Evolutionary conservation across 495 filamentous ascomycete species (phyloP).

Genomic region (Aspergillus homomorphus): DNA sequence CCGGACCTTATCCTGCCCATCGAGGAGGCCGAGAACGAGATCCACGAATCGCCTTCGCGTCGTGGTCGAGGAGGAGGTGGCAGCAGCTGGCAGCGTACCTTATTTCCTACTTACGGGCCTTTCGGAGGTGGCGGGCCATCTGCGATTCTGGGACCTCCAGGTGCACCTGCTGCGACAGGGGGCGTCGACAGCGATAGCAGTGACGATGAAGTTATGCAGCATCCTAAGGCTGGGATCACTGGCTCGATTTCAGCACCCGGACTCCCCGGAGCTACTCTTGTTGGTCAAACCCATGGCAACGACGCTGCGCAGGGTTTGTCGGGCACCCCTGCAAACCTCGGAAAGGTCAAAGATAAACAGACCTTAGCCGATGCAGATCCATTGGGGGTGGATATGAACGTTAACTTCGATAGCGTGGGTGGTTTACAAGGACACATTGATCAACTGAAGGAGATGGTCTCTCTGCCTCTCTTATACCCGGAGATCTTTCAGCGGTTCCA

Average conservation of each 20-base stretch:
- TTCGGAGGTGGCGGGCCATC: constrained; percentile 80
- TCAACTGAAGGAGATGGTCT: constrained; percentile 97
- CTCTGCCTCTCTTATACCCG: constrained; percentile 87
- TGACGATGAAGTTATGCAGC: constrained; percentile 74
- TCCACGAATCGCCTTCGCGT: constrained; percentile 65
- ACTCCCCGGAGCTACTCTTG: constrained; percentile 45
- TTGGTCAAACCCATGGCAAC: constrained; percentile 62
- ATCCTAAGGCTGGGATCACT: constrained; percentile 36
- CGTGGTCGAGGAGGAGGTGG: constrained; percentile 52
- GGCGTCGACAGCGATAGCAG: constrained; percentile 93
- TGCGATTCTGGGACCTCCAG: constrained; percentile 74
- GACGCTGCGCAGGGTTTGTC: constrained; percentile 59
- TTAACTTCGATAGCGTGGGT: constrained; percentile 90
- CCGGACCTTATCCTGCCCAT: constrained; percentile 65
- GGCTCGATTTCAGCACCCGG: constrained; percentile 65
- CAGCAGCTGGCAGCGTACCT: constrained; percentile 62
- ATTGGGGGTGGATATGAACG: constrained; percentile 82
- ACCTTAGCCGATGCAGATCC: constrained; percentile 89
- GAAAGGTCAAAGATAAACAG: constrained; percentile 80
- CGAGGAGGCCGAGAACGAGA: constrained; percentile 64
- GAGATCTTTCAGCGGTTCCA: constrained; percentile 92
- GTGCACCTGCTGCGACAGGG: constrained; percentile 64
- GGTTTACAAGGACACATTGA: constrained; percentile 89
- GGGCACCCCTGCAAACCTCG: constrained; percentile 79
- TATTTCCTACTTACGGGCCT: constrained; percentile 85